phyloP scores from a whole-genome alignment of 495 filamentous ascomycete species.

The Annulohypoxylon stygium region DNA sequence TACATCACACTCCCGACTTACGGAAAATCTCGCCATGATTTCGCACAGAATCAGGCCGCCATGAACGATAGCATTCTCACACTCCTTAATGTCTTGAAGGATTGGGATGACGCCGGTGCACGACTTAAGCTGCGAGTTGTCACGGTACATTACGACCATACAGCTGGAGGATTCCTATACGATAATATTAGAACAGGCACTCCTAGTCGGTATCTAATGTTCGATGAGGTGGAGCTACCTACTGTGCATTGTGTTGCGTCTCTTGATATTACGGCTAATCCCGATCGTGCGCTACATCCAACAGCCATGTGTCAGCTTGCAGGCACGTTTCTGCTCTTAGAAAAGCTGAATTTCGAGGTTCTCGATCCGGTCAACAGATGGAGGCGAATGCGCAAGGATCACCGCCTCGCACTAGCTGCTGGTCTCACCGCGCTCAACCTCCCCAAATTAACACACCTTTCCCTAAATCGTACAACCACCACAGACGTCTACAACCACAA shows the following conservation, averaged over 20 bases:
- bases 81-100: slow-evolving; percentile 7
- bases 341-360: slow-evolving; percentile 3
- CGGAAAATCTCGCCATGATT: not conserved
- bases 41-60: not conserved
- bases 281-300: not conserved
- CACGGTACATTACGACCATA: not conserved
- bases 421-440: slow-evolving; percentile 6
- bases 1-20: not conserved
- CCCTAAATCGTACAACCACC: not conserved
- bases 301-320: slow-evolving; percentile 14
- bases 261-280: not conserved
- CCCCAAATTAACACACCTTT: not conserved
- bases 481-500: not conserved
- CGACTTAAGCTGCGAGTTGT: slow-evolving; percentile 1
- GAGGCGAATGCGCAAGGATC: slow-evolving; percentile 11
- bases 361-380: slow-evolving; percentile 5
- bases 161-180: not conserved
- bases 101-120: slow-evolving; percentile 1
- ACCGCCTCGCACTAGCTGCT: slow-evolving; percentile 11
- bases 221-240: not conserved
- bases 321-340: not conserved
- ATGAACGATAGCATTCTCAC: not conserved
- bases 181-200: not conserved
- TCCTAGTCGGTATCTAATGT: not conserved
- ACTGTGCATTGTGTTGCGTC: not conserved